Percentiles rank a stretch among this genome's conserved stretches.
Conservation (phyloP, 139 green algal genomes). For the Deuterostichococcus epilithicus region DNA sequence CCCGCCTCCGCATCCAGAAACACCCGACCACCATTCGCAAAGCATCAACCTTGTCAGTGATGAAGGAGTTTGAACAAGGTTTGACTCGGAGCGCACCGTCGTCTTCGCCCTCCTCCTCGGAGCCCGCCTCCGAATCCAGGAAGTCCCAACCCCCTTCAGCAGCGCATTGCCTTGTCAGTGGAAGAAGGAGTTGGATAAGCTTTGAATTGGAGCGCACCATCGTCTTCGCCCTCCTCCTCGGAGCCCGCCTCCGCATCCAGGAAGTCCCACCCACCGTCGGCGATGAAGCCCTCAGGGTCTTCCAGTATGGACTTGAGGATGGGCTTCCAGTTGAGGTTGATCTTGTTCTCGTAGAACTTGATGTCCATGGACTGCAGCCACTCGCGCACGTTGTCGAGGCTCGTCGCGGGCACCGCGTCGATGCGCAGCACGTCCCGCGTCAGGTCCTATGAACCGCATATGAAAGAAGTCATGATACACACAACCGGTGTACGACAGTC, state of each 20-base stretch:
- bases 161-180: neutral
- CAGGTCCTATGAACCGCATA: slow-evolving; percentile 50
- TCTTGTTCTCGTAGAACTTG: slow-evolving; percentile 96
- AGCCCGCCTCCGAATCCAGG: slow-evolving; percentile 27
- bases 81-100: slow-evolving; percentile 26
- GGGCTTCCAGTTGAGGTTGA: slow-evolving; percentile 98
- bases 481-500: too few relatives aligned
- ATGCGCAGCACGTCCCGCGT: slow-evolving; percentile 73
- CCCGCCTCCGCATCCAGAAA: slow-evolving; percentile 24
- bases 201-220: slow-evolving; percentile 36
- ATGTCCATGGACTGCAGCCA: slow-evolving; percentile 88
- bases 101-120: slow-evolving; percentile 53
- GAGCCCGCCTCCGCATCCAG: slow-evolving; percentile 86
- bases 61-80: neutral
- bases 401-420: slow-evolving; percentile 83
- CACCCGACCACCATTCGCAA: neutral
- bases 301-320: slow-evolving; percentile 92
- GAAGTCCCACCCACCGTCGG: slow-evolving; percentile 94
- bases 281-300: slow-evolving; percentile 87
- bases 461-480: slow-evolving; percentile 7
- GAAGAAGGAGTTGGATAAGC: neutral
- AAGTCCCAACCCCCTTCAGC: neutral
- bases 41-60: neutral
- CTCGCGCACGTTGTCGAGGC: slow-evolving; percentile 71
- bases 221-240: slow-evolving; percentile 66